phyloP scores from a whole-genome alignment of 2,329 filamentous ascomycete genomes.

The Calonectria hongkongensis region DNA sequence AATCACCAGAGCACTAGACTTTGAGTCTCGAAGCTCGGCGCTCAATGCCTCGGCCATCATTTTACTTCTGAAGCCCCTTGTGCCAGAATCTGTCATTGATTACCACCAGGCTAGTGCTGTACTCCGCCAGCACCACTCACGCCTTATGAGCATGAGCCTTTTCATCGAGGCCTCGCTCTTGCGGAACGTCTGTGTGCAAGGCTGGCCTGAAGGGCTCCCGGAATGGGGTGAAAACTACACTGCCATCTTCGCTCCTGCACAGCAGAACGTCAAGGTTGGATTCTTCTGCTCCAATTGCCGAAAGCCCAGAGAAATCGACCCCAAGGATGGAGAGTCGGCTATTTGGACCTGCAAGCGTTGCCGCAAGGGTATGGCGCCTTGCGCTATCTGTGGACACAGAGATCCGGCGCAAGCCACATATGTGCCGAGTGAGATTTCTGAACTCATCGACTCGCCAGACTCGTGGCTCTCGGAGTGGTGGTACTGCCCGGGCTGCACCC shows the following conservation, averaged over 20 bases:
- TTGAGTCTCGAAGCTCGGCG: slow-evolving; percentile 73
- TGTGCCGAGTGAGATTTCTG: slow-evolving; percentile 57
- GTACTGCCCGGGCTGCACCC: slow-evolving; percentile 77
- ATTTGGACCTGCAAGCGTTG: slow-evolving; percentile 78
- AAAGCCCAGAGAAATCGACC: slow-evolving; percentile 73
- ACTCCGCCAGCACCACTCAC: slow-evolving; percentile 75
- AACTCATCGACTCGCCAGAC: slow-evolving; percentile 51
- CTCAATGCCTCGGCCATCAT: slow-evolving; percentile 77
- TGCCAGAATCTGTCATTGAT: slow-evolving; percentile 74
- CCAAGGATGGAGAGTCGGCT: slow-evolving; percentile 63
- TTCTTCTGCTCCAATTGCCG: slow-evolving; percentile 74
- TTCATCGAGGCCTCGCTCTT: slow-evolving; percentile 77
- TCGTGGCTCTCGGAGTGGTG: slow-evolving; percentile 71
- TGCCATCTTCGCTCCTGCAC: slow-evolving; percentile 71
- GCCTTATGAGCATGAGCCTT: slow-evolving; percentile 75
- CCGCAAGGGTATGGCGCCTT: slow-evolving; percentile 70
- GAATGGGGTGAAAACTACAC: slow-evolving; percentile 74
- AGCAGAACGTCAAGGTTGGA: slow-evolving; percentile 72
- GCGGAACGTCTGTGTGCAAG: slow-evolving; percentile 76
- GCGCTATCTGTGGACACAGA: slow-evolving; percentile 75
- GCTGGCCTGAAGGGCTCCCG: slow-evolving; percentile 71
- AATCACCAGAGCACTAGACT: slow-evolving; percentile 72
- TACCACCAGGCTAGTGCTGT: slow-evolving; percentile 73
- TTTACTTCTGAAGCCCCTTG: slow-evolving; percentile 74
- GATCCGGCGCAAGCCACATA: slow-evolving; percentile 67